phyloP scores from a whole-genome alignment of 1,139 yeast genomes.

The Suhomyces atakaporum region DNA sequence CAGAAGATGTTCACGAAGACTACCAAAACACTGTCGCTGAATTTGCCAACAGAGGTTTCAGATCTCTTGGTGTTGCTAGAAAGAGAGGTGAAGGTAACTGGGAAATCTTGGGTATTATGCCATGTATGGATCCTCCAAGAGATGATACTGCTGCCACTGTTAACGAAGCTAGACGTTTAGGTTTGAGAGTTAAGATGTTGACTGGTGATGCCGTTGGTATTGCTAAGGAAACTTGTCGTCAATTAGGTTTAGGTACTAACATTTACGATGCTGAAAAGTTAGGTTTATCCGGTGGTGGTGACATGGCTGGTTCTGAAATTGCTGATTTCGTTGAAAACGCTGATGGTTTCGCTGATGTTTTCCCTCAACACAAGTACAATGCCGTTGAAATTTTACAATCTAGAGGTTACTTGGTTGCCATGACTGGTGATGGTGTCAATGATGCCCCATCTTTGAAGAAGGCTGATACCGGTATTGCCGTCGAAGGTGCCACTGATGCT shows the following conservation, averaged over 20 bases:
- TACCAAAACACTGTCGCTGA: constrained; percentile 97
- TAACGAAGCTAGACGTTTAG: constrained; percentile 87
- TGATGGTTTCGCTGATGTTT: constrained; percentile 96
- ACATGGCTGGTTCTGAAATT: constrained; percentile 94
- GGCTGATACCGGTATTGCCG: constrained; percentile 97
- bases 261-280: constrained; percentile 96
- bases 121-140: constrained; percentile 99
- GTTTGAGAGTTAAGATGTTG: constrained; percentile 96
- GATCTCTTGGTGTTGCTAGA: constrained; percentile 98
- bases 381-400: constrained; percentile 88
- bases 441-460: constrained; percentile 96
- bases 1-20: constrained; percentile 92
- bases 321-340: constrained; percentile 96
- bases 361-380: constrained; percentile 95
- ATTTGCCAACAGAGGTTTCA: constrained; percentile 97
- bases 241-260: constrained; percentile 95
- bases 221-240: constrained; percentile 98
- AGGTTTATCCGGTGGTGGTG: constrained; percentile 96
- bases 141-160: constrained; percentile 97
- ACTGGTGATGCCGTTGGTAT: constrained; percentile 99
- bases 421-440: constrained; percentile 99
- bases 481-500: constrained; percentile 96
- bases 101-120: constrained; percentile 98
- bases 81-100: constrained; percentile 99
- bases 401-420: constrained; percentile 94